Evolutionary conservation across 2,329 filamentous ascomycete genomes (phyloP), one percentile per base, ranked within the genome.

Genomic region (Cercospora beticola): DNA sequence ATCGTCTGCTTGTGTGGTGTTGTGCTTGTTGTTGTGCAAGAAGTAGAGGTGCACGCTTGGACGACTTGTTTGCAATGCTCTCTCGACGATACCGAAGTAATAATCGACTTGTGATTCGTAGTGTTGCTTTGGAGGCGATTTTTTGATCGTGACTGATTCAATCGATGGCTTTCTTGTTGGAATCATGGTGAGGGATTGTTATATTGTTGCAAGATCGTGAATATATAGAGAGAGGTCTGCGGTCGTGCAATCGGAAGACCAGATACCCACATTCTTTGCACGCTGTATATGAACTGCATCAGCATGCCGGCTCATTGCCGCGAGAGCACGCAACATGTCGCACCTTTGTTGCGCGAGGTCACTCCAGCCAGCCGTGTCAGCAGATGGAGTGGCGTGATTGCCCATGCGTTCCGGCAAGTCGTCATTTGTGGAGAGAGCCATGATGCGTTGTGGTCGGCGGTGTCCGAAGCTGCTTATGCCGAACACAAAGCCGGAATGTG

Each of bases 1-100:
- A 10, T 23, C 28, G 10, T 46, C 36, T 64, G 36, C 1, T 18
- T 23, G 23, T 59, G 43, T 30, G 43, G 46, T 31, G 18, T n/a
- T 30, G 43, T 63, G 18, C 14, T 57, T 36, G 26, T 66, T 59
- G 28, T 52, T 63, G 26, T 66, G 59, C 21, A 69, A 30, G 26
- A 66, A 66, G 54, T 69, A 66, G 31, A 69, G 60, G 18, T 69
- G 67, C 52, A 66, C 64, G 30, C 63, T 65, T 16, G 67, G 64
- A 46, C 61, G 64, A 14, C 46, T 64, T 18, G 67, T 69, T n/a
- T 69, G 67, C 5, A 69, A 52, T 59, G 67, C 67, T 43, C 58
- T 66, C 33, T 64, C 63, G 10, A 66, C 52, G 54, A 66, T 31
- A 28, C 54, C 62, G 40, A 63, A 69, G 43, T 63, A 69, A 31